Conservation (phyloP, 2,329 filamentous ascomycete genomes). For the Claviceps fusiformis region DNA sequence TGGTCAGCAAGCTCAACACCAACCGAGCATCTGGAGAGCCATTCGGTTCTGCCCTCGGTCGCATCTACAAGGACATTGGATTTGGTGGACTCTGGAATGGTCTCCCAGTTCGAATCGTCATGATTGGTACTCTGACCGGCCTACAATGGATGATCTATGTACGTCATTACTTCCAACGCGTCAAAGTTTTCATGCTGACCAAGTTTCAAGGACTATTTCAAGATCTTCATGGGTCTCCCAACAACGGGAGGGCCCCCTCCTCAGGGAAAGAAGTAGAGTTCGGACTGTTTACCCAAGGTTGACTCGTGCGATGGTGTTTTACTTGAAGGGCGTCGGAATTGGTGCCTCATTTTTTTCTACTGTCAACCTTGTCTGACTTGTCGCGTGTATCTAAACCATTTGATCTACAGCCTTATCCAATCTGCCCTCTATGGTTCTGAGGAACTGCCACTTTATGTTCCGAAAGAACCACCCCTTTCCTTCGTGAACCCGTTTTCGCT, state of each 20-base stretch:
- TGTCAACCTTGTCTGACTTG: too few relatives aligned
- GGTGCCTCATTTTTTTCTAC: too few relatives aligned
- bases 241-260: slow-evolving; percentile 62
- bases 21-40: slow-evolving; percentile 63
- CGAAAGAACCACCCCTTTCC: too few relatives aligned
- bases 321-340: too few relatives aligned
- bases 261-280: slow-evolving; percentile 31
- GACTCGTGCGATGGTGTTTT: neutral
- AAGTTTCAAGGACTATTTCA: slow-evolving; percentile 57
- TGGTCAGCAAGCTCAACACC: slow-evolving; percentile 86
- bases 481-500: too few relatives aligned
- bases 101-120: slow-evolving; percentile 70
- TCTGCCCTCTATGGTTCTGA: too few relatives aligned
- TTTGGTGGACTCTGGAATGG: slow-evolving; percentile 88
- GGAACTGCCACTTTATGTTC: too few relatives aligned
- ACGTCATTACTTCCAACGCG: slow-evolving; percentile 17
- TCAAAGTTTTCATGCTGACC: neutral
- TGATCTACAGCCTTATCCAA: too few relatives aligned
- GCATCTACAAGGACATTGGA: slow-evolving; percentile 80
- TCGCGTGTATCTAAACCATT: too few relatives aligned
- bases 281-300: neutral
- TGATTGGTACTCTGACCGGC: slow-evolving; percentile 73
- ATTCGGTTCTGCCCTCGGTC: slow-evolving; percentile 59
- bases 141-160: slow-evolving; percentile 91
- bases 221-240: slow-evolving; percentile 78